phyloP scores from a whole-genome alignment of 192 early-diverging fungal species.

The Coemansia sp. region DNA sequence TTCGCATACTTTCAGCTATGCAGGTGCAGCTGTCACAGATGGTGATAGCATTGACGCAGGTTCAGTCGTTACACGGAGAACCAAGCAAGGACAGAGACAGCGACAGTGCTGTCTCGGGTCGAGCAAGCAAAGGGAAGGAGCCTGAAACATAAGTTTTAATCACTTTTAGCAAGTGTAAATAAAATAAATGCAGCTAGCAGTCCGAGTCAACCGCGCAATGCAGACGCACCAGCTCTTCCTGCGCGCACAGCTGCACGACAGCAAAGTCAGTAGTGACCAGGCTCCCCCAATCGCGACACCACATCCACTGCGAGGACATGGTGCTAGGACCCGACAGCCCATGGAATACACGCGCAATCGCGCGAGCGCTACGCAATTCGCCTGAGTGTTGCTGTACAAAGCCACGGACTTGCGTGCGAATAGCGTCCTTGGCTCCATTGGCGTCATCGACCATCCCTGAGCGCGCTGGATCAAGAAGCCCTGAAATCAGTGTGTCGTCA shows the following conservation, averaged over 20 bases:
- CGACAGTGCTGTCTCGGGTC: background rate
- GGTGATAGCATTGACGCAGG: conserved; percentile 43
- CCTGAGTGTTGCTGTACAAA: conserved; percentile 33
- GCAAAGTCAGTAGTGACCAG: conserved; percentile 37
- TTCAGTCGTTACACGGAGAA: conserved; percentile 21
- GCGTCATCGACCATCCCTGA: background rate
- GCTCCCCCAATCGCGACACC: conserved; percentile 49
- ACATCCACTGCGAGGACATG: conserved; percentile 41
- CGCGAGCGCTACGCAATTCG: conserved; percentile 31
- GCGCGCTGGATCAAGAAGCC: background rate
- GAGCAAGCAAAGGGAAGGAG: conserved; percentile 19
- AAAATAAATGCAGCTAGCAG: conserved; percentile 5
- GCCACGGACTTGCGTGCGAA: conserved; percentile 10
- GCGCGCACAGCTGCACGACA: conserved; percentile 31
- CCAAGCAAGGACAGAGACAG: background rate
- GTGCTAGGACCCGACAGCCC: conserved; percentile 40
- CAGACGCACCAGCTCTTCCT: conserved; percentile 40
- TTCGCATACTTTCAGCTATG: conserved; percentile 63
- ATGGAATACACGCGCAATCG: conserved; percentile 45
- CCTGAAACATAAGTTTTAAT: conserved; percentile 10
- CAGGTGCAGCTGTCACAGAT: conserved; percentile 62
- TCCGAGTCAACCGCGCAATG: conserved; percentile 12
- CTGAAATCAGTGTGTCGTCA: background rate
- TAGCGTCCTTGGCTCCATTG: background rate
- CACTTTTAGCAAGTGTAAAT: conserved; percentile 4